These are phyloP conservation scores for Saccharata proteae DNA, from an alignment of 2,329 filamentous ascomycete genomes.

Conservation along the genomic window DNA sequence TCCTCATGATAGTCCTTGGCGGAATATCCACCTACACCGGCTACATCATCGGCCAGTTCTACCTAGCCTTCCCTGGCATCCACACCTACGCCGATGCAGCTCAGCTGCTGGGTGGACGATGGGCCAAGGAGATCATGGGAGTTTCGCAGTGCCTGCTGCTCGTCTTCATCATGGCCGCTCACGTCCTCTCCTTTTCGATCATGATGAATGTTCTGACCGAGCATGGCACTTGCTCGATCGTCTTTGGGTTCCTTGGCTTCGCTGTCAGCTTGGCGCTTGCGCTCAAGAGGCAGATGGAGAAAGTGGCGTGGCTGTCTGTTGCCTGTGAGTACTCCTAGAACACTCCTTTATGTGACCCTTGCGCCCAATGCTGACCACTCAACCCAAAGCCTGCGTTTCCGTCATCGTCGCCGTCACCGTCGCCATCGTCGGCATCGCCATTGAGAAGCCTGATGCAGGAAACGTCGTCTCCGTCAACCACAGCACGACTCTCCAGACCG, in stretches of 20 bases:
- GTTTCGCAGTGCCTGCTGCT: conserved; percentile 51
- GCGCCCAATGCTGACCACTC: background rate
- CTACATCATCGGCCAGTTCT: conserved; percentile 49
- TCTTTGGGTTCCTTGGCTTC: conserved; percentile 48
- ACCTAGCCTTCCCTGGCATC: conserved; percentile 44
- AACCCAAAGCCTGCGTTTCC: conserved; percentile 42
- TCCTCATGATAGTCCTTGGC: conserved; percentile 42
- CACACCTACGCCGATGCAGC: conserved; percentile 58
- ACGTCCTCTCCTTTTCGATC: conserved; percentile 57
- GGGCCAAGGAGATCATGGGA: conserved; percentile 51
- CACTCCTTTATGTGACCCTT: background rate
- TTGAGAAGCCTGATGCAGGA: conserved; percentile 31
- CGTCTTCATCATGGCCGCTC: conserved; percentile 57
- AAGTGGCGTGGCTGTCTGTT: conserved; percentile 50
- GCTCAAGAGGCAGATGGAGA: conserved; percentile 49
- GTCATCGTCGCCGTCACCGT: conserved; percentile 52
- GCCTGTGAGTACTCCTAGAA: conserved; percentile 31
- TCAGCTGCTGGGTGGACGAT: conserved; percentile 45
- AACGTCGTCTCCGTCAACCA: conserved; percentile 16
- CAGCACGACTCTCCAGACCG: conserved; percentile 14
- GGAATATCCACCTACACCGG: conserved; percentile 48
- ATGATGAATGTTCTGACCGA: conserved; percentile 54
- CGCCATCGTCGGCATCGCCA: conserved; percentile 53
- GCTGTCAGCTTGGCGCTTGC: conserved; percentile 47
- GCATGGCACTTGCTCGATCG: conserved; percentile 50